Evolutionary conservation across 202 grass and related monocot genomes (phyloP), one percentile per base, ranked within the genome.

Genomic region (Elaeis oleifera): DNA sequence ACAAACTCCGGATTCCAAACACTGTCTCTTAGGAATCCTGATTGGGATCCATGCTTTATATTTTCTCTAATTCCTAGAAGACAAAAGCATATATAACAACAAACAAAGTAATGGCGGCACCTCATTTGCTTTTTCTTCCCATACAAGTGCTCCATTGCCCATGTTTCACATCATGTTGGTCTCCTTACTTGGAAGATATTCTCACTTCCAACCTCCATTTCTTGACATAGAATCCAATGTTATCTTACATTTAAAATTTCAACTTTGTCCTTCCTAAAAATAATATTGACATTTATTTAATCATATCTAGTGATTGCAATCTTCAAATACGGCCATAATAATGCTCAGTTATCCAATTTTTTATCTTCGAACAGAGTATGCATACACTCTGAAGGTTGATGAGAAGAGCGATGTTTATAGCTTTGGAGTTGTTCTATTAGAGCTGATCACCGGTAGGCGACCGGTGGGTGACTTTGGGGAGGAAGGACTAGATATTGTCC

Each of bases 381-480:
- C 90, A 1, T 95, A 95, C 75, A 95, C 86, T 17, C 76, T 95
- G 25, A 85, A 85, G 78, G 90, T 95, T 14, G 86, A 95, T 51
- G 90, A 95, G 74, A 95, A 94, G 71, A 94, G 89, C 20, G 84
- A 95, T 58, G 89, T 95, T n/a, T 95, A 89, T 54, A 95, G 89
- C 50, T 95, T 89, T 61, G 89, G 89, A 0, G 89, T 95, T n/a
- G 84, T 95, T 6, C 54, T 95, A 6, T 21, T 95, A 7, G 89
- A 94, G 71, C 68, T 94, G 49, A 69, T 89, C 19, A 86, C 85
- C 13, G 86, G 83, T 24, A 72, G 68, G 16, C 70, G 70, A 32
- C 85, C 85, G 59, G 72, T 76, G 6, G 71, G 76, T 0, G 81
- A 79, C 59, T 79, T 75, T 2, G 85, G 83, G 0, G 85, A 79